A percentile compares a stretch with the other conserved stretches of the same genome.
phyloP scores from a whole-genome alignment of 2,329 filamentous ascomycete genomes.

The Diaporthe sp. region DNA sequence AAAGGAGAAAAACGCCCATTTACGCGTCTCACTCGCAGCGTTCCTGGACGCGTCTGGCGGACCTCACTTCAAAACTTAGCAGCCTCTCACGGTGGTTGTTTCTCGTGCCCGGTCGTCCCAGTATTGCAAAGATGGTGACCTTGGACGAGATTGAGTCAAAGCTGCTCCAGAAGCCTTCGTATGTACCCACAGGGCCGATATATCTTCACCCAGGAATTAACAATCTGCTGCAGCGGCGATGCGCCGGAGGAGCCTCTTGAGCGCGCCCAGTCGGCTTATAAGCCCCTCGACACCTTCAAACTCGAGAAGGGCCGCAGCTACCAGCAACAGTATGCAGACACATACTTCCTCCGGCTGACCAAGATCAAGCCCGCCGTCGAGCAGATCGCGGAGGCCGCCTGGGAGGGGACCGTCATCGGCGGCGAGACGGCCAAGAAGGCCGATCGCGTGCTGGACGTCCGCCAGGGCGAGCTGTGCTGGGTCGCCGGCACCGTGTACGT shows the following conservation, averaged over 20 bases:
- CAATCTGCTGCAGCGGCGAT: conserved; percentile 49
- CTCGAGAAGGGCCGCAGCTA: conserved; percentile 83
- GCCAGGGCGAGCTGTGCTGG: conserved; percentile 96
- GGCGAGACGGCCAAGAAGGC: conserved; percentile 81
- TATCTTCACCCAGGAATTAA: conserved; percentile 38
- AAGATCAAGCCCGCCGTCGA: conserved; percentile 90
- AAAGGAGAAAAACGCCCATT: conserved; percentile 17
- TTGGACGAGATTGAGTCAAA: conserved; percentile 58
- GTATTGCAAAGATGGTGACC: conserved; percentile 55
- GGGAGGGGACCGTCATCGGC: conserved; percentile 83
- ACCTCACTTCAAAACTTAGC: conserved; percentile 27
- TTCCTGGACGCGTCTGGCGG: conserved; percentile 36
- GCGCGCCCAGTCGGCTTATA: conserved; percentile 72
- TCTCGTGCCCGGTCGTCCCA: conserved; percentile 27
- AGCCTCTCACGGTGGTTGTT: not conserved
- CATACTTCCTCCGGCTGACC: conserved; percentile 94
- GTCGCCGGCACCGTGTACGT: conserved; percentile 95
- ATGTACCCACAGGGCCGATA: conserved; percentile 44
- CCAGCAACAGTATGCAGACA: conserved; percentile 95
- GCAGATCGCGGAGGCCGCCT: conserved; percentile 78
- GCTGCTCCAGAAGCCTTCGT: conserved; percentile 65
- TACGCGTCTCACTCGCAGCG: conserved; percentile 25
- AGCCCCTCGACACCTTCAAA: conserved; percentile 79
- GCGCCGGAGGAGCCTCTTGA: conserved; percentile 57
- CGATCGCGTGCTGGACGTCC: conserved; percentile 92